These are phyloP conservation scores for Syzygium aromaticum DNA, from an alignment of 345 rosid genomes.

Conservation along the genomic window DNA sequence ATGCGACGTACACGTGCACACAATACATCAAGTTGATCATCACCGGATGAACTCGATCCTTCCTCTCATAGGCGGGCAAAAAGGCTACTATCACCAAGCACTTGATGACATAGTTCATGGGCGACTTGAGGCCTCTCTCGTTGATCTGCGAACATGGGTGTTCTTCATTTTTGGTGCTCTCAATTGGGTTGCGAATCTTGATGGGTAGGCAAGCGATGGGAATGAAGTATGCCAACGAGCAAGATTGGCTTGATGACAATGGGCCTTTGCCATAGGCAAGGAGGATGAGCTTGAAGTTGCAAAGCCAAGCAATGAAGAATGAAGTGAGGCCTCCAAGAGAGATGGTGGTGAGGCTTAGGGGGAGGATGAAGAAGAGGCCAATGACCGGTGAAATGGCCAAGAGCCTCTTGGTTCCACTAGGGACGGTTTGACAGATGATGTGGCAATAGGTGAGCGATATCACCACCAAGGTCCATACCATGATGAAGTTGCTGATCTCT, in stretches of 20 bases:
- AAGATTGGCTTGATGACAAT: slow-evolving; percentile 5
- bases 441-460: slow-evolving; percentile 7
- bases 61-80: slow-evolving; percentile 11
- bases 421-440: slow-evolving; percentile 6
- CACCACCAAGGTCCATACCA: slow-evolving; percentile 11
- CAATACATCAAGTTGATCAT: slow-evolving; percentile 22
- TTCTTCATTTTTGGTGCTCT: slow-evolving; percentile 2
- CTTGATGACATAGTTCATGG: slow-evolving; percentile 21
- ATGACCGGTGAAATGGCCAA: slow-evolving; percentile 9
- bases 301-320: slow-evolving; percentile 22
- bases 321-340: slow-evolving; percentile 7
- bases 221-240: slow-evolving; percentile 32
- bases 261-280: slow-evolving; percentile 24
- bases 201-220: slow-evolving; percentile 50
- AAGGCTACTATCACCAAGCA: slow-evolving; percentile 16
- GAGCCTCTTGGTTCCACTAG: slow-evolving; percentile 9
- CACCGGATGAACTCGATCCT: slow-evolving; percentile 20
- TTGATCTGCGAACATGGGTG: background rate
- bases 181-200: slow-evolving; percentile 20
- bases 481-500: slow-evolving; percentile 2
- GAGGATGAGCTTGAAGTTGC: slow-evolving; percentile 21
- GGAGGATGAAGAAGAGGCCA: slow-evolving; percentile 20
- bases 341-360: slow-evolving; percentile 7
- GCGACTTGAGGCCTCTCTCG: background rate
- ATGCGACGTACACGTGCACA: slow-evolving; percentile 26